Percentiles rank a stretch among this genome's conserved stretches.
Evolutionary conservation across 1,284 basidiomycete genomes (phyloP).

Genomic region (Tilletia walkeri): DNA sequence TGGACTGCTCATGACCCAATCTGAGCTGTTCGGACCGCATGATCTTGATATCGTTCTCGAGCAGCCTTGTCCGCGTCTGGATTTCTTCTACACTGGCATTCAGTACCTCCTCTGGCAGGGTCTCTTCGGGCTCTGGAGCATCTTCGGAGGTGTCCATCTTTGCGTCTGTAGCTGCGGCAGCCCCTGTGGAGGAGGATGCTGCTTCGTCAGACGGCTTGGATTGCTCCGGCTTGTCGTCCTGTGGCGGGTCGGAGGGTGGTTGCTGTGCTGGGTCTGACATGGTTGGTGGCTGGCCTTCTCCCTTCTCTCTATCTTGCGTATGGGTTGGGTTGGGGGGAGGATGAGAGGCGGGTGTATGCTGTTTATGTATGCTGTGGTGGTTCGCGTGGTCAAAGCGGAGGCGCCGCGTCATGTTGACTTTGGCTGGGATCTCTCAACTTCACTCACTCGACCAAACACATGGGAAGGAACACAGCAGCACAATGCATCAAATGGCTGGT

Average conservation of each 20-base stretch:
- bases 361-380: neutral
- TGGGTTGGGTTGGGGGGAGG: neutral
- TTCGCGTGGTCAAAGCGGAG: constrained; percentile 11
- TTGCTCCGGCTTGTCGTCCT: constrained; percentile 13
- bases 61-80: constrained; percentile 50
- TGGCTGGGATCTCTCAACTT: neutral
- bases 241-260: constrained; percentile 16
- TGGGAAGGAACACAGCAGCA: no score
- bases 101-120: constrained; percentile 47
- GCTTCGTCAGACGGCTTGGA: neutral
- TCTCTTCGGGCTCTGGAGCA: constrained; percentile 16
- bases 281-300: neutral
- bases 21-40: constrained; percentile 72
- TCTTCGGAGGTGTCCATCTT: constrained; percentile 20
- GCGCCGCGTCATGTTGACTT: neutral
- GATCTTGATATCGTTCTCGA: constrained; percentile 55
- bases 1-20: constrained; percentile 86
- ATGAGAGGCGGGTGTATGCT: neutral
- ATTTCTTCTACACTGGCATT: constrained; percentile 50
- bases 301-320: neutral
- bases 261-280: constrained; percentile 18
- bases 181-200: neutral
- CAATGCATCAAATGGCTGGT: no score
- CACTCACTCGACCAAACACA: neutral
- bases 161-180: neutral